Evolutionary conservation across 2,329 filamentous ascomycete species (phyloP).

Genomic region (Talaromyces amestolkiae): DNA sequence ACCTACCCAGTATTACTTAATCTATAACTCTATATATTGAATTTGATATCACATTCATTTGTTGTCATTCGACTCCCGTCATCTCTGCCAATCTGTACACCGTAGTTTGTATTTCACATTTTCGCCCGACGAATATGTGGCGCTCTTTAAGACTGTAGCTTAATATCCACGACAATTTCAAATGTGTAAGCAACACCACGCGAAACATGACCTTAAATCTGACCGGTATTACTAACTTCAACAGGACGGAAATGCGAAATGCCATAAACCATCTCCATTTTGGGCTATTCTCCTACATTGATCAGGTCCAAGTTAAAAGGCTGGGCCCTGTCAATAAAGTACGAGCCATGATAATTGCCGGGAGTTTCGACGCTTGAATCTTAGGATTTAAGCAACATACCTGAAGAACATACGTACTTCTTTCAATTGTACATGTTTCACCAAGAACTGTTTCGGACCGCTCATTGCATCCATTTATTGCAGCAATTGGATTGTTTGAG

Average conservation of each 20-base stretch:
- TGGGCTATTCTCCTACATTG: no score
- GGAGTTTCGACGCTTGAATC: not conserved
- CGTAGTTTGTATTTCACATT: not conserved
- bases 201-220: not conserved
- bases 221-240: not conserved
- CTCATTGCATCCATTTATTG: not conserved
- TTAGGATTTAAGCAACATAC: not conserved
- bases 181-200: no score
- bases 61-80: not conserved
- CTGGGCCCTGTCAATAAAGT: no score
- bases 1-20: not conserved
- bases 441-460: not conserved
- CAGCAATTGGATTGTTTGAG: no score
- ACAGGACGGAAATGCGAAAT: not conserved
- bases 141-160: not conserved
- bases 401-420: not conserved
- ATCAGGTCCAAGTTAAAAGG: no score
- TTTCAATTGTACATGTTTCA: not conserved
- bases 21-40: slow-evolving; percentile 5
- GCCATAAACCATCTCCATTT: not conserved
- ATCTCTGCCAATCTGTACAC: not conserved
- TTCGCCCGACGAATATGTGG: no score
- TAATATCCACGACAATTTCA: not conserved
- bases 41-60: slow-evolving; percentile 7
- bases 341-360: not conserved